Evolutionary conservation across 495 filamentous ascomycete genomes (phyloP), one percentile per base, ranked within the genome.

Genomic region (Penicillium odoratum): DNA sequence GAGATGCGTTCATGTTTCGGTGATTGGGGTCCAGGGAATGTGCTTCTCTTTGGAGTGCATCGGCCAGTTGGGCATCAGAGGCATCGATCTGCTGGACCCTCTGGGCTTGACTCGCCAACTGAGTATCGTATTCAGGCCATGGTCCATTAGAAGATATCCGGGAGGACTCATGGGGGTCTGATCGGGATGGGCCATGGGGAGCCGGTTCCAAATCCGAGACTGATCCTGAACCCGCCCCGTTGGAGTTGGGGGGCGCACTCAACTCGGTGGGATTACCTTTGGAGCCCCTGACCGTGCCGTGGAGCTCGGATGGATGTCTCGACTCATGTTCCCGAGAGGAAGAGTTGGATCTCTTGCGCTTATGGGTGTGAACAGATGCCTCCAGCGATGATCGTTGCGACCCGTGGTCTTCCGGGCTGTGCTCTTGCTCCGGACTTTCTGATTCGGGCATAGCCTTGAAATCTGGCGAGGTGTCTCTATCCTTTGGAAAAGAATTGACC

Each of bases 31-130:
- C 77, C 48, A 76, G 70, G 26, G 67, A 67, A 29, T 76, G 73
- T 18, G 74, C 73, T 43, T 81, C 78, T n/a, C 77, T 74, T 54
- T 81, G 80, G 16, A 83, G 72, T 21, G 74, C 79, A 59, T 81
- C 78, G 6, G 71, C 79, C 29, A 81, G 59, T 49, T 80, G 77
- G 40, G 72, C 74, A 63, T 82, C 79, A 1, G 79, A 78, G 29
- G 78, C 68, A 60, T 83, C 80, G 10, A 81, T 71, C 40, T 77
- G 77, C 58, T 77, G 74, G 26, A 72, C 76, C 16, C 75, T 71
- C 60, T 78, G 74, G 11, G 74, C 71, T 51, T 78, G 74, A 21
- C 58, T 75, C 47, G 76, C 59, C 53, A 78, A 51, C 33, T 74
- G 75, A 9, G 74, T 63, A 60, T 77, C 74, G 60, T 77, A 74